phyloP scores from a whole-genome alignment of 352 stramenopile genomes.

The Phytophthora podocarpi region DNA sequence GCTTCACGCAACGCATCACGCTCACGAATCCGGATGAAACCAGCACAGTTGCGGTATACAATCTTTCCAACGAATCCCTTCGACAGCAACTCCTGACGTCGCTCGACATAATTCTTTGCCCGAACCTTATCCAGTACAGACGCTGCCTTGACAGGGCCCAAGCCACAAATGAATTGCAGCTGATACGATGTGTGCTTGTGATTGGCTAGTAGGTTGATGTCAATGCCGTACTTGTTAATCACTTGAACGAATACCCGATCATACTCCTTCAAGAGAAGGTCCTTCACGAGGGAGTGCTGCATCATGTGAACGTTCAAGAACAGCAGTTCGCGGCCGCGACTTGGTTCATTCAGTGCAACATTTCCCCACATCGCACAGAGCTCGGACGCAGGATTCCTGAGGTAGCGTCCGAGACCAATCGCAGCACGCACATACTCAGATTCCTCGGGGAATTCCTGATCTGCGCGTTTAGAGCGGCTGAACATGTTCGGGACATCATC shows the following conservation, averaged over 20 bases:
- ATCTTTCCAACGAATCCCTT: conserved; percentile 86
- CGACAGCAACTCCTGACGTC: conserved; percentile 85
- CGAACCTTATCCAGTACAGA: conserved; percentile 84
- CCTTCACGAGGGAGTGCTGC: conserved; percentile 87
- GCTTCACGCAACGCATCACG: conserved; percentile 84
- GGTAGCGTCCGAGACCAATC: conserved; percentile 78
- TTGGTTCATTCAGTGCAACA: conserved; percentile 77
- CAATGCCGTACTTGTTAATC: conserved; percentile 89
- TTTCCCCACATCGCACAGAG: conserved; percentile 89
- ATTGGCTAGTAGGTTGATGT: conserved; percentile 90
- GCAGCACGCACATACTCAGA: conserved; percentile 78
- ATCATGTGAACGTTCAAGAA: conserved; percentile 88
- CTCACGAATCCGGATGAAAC: conserved; percentile 89
- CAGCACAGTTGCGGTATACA: conserved; percentile 88
- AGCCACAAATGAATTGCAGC: conserved; percentile 86
- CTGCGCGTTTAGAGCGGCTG: conserved; percentile 82
- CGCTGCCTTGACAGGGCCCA: conserved; percentile 83
- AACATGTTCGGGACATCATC: conserved; percentile 91
- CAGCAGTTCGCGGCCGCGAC: conserved; percentile 76
- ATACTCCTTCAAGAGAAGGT: conserved; percentile 85
- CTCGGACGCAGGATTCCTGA: conserved; percentile 87
- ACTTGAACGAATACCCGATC: conserved; percentile 86
- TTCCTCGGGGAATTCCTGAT: conserved; percentile 87
- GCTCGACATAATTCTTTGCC: conserved; percentile 86
- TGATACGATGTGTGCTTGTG: conserved; percentile 89